These are phyloP conservation scores for Aureobasidium sp. DNA, from an alignment of 2,329 filamentous ascomycete species.

Conservation along the genomic window DNA sequence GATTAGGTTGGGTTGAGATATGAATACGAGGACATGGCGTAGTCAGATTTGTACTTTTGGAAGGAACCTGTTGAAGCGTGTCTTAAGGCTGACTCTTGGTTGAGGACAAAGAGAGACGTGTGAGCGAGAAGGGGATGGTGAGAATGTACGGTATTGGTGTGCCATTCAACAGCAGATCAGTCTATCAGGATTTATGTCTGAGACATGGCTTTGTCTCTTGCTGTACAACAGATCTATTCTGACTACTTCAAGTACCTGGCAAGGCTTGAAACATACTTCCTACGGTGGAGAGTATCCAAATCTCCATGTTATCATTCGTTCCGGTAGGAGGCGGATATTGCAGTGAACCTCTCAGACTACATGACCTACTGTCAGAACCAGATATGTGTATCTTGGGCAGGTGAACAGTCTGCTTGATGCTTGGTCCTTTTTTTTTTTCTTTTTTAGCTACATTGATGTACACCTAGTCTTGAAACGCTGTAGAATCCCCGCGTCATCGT, in stretches of 20 bases:
- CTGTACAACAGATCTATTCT: neutral
- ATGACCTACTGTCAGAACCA: neutral
- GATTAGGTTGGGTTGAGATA: too few relatives aligned
- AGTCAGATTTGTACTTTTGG: neutral
- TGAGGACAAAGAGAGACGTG: neutral
- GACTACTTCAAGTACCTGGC: neutral
- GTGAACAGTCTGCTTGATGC: neutral
- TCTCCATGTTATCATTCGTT: too few relatives aligned
- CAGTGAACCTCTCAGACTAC: neutral
- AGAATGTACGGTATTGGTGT: neutral
- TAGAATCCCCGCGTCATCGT: neutral
- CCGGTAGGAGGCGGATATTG: too few relatives aligned
- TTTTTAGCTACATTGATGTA: neutral
- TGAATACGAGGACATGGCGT: neutral
- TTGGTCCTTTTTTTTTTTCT: neutral
- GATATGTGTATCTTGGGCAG: neutral
- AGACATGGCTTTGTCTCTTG: neutral
- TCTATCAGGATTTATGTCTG: neutral
- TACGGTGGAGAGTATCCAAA: too few relatives aligned
- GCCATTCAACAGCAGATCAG: neutral
- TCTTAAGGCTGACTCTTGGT: neutral
- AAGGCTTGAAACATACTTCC: too few relatives aligned
- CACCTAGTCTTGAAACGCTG: neutral
- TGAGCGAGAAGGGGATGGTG: neutral
- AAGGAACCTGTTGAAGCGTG: neutral